Conservation (phyloP, 2,329 filamentous ascomycete species). For the Diaporthe sp. region DNA sequence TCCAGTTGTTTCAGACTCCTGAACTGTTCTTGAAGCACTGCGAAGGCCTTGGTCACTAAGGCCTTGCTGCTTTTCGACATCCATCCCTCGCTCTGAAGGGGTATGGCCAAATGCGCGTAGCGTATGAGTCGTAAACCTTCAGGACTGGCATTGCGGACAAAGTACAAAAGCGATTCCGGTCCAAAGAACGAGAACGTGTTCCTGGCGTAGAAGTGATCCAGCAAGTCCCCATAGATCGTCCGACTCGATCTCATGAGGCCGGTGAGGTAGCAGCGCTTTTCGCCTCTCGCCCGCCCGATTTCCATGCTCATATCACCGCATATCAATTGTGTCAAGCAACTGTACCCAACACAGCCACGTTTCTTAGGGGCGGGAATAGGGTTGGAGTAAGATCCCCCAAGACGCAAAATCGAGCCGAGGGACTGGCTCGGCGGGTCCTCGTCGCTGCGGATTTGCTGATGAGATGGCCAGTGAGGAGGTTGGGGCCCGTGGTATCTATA, state of each 20-base stretch:
- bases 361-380: background rate
- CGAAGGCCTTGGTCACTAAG: background rate
- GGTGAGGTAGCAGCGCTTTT: background rate
- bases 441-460: background rate
- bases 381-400: background rate
- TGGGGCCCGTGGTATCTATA: background rate
- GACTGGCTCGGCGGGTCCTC: background rate
- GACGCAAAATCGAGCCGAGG: background rate
- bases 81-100: background rate
- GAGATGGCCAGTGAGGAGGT: background rate
- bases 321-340: background rate
- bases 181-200: conserved; percentile 1
- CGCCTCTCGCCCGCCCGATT: background rate
- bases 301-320: background rate
- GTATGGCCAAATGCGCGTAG: background rate
- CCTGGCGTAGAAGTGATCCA: background rate
- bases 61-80: background rate
- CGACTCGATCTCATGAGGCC: background rate
- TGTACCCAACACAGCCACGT: background rate
- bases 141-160: background rate
- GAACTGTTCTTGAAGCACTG: background rate
- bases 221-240: background rate
- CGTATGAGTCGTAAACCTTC: background rate
- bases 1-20: background rate
- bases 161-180: background rate